Evolutionary conservation across 1,139 yeast species (phyloP).

Genomic region (Geotrichum carabidarum): DNA sequence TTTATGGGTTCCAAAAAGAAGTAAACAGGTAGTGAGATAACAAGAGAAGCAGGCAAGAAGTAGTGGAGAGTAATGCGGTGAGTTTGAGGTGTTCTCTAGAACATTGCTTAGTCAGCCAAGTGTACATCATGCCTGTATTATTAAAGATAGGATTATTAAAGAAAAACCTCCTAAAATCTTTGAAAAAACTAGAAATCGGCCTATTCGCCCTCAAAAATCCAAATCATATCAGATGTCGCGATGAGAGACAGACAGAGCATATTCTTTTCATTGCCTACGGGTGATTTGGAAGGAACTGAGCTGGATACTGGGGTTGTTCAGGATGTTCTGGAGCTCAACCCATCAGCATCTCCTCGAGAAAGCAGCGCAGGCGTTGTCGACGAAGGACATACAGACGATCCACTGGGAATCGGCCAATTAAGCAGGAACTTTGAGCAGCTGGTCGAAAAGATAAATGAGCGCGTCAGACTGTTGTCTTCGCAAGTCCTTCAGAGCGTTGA

Average conservation of each 20-base stretch:
- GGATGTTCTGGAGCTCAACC: background rate
- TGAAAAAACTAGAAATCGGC: background rate
- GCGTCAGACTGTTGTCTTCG: constrained; percentile 27
- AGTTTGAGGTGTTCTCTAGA: constrained; percentile 5
- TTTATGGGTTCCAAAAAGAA: background rate
- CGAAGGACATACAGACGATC: constrained; percentile 7
- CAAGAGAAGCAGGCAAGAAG: background rate
- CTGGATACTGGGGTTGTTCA: background rate
- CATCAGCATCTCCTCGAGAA: background rate
- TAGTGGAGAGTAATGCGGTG: background rate
- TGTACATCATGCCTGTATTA: too few relatives aligned
- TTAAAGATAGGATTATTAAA: too few relatives aligned
- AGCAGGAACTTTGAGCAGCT: constrained; percentile 15
- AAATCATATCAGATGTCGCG: background rate
- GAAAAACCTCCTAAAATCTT: too few relatives aligned
- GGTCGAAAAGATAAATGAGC: constrained; percentile 14
- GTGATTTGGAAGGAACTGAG: constrained; percentile 2
- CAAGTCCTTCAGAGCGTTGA: constrained; percentile 27
- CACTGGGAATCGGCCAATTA: constrained; percentile 14
- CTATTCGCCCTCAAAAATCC: background rate
- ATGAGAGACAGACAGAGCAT: constrained; percentile 2
- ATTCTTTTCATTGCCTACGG: constrained; percentile 3
- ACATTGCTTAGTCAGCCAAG: too few relatives aligned
- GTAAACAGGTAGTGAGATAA: background rate
- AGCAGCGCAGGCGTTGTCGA: background rate